Percentiles rank a stretch among this genome's conserved stretches.
phyloP scores from a whole-genome alignment of 1,284 basidiomycete species.

The Ceratobasidium sp. region DNA sequence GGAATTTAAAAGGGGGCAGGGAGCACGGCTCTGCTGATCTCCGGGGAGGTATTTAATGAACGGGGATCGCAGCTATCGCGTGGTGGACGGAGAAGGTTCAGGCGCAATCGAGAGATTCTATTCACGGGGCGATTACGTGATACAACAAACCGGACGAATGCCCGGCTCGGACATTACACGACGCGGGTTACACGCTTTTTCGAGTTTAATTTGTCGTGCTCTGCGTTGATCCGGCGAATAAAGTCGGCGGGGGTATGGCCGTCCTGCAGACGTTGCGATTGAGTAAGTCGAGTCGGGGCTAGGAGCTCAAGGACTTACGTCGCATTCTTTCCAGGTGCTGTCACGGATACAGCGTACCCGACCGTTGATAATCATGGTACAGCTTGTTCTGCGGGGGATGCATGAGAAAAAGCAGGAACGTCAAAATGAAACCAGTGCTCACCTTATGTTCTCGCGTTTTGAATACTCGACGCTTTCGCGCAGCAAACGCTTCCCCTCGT shows the following conservation, averaged over 20 bases:
- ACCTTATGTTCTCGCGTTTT: constrained; percentile 67
- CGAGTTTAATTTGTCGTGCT: constrained; percentile 71
- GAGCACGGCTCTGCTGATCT: neutral
- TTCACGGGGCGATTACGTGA: constrained; percentile 35
- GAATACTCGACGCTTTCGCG: constrained; percentile 67
- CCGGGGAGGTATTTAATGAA: constrained; percentile 26
- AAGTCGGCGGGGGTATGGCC: constrained; percentile 81
- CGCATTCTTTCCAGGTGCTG: constrained; percentile 81
- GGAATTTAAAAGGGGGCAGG: constrained; percentile 12
- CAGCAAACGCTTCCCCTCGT: constrained; percentile 71
- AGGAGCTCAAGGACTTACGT: constrained; percentile 64
- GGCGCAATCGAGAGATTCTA: constrained; percentile 26
- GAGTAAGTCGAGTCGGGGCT: constrained; percentile 40
- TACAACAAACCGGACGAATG: neutral
- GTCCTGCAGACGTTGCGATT: constrained; percentile 61
- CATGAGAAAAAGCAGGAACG: constrained; percentile 11
- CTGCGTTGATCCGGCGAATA: constrained; percentile 78
- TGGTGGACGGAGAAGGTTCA: constrained; percentile 29
- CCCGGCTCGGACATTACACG: constrained; percentile 12
- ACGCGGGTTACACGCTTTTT: constrained; percentile 18
- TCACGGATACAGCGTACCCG: constrained; percentile 80
- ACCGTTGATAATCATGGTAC: constrained; percentile 81
- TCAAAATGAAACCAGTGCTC: constrained; percentile 51
- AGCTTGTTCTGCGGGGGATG: constrained; percentile 71
- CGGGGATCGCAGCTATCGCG: constrained; percentile 25